Evolutionary conservation across 2,329 filamentous ascomycete genomes (phyloP), one percentile per base, ranked within the genome.

Genomic region (Exophiala xenobiotica): DNA sequence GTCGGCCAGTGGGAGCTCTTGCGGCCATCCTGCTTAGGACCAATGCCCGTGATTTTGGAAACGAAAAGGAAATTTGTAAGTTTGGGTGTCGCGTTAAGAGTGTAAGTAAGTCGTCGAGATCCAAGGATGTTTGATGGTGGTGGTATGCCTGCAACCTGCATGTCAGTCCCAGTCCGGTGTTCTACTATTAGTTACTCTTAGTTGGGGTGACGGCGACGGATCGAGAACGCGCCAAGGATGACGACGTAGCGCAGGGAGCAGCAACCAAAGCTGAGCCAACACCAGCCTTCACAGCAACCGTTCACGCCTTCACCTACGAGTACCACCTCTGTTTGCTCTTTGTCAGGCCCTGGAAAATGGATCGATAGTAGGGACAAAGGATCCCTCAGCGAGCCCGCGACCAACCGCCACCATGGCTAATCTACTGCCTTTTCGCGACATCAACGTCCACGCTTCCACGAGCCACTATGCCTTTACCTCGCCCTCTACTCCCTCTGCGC

Each of bases 381-480:
- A 24, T 19, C 35, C 26, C 39, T n/a, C 12, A 18, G n/a, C 18
- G 33, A 41, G 27, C 22, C 31, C 33, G 26, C 26, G 22, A 41
- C 12, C 45, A 14, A 3, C 20, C 14, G 23, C 27, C 44, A 46
- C 31, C 29, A 61, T 61, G 59, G 59, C 59, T 12, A 48, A 48
- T 49, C 69, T 73, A 48, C 75, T 86, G 49, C 93, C 92, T 18
- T 99, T 91, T 73, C 83, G 92, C 68, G 93, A 99, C 77, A 95
- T 97, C 77, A 99, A 97, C 71, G 84, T 99, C 70, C 90, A 95
- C 72, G 88, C 90, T 60, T 90, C 92, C 46, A 79, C 88, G 64
- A 89, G 92, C 64, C 87, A 93, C 68, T 99, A 99, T 78, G 89
- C 90, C 64, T 99, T 99, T 72, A 91, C 89, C 31, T 99, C 93